Conservation (phyloP, 2,329 filamentous ascomycete species). For the Furcasterigmium furcatum region DNA sequence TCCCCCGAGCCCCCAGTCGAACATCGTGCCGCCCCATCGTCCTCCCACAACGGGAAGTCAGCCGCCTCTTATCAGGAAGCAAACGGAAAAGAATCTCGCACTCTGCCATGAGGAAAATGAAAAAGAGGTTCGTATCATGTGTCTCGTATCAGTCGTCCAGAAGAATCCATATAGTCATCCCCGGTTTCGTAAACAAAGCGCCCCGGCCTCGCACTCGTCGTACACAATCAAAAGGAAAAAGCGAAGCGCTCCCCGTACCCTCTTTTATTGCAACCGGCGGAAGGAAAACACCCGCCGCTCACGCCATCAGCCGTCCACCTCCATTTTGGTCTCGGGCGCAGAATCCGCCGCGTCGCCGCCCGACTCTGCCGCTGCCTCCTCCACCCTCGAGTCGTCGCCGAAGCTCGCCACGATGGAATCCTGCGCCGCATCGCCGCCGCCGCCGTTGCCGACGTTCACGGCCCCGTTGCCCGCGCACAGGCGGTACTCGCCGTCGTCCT, state of each 20-base stretch:
- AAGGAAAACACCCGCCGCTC: no score
- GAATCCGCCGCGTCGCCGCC: neutral
- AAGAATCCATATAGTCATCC: no score
- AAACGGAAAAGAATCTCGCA: no score
- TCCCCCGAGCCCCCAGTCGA: no score
- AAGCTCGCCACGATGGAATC: conserved; percentile 14
- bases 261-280: no score
- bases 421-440: conserved; percentile 6
- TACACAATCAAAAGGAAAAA: no score
- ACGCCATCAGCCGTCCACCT: conserved; percentile 7
- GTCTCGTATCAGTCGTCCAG: conserved; percentile 11
- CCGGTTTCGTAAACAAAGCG: conserved; percentile 1
- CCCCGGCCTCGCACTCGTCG: conserved; percentile 6
- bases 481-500: conserved; percentile 53
- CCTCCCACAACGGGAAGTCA: no score
- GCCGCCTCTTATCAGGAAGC: no score
- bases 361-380: conserved; percentile 3
- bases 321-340: conserved; percentile 7
- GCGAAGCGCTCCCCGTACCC: no score
- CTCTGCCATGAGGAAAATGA: no score
- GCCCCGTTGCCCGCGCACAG: conserved; percentile 41
- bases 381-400: conserved; percentile 11
- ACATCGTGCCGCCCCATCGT: no score
- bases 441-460: conserved; percentile 13
- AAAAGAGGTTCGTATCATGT: conserved; percentile 6